phyloP scores from a whole-genome alignment of 2,329 filamentous ascomycete species.

The Colletotrichum sp. region DNA sequence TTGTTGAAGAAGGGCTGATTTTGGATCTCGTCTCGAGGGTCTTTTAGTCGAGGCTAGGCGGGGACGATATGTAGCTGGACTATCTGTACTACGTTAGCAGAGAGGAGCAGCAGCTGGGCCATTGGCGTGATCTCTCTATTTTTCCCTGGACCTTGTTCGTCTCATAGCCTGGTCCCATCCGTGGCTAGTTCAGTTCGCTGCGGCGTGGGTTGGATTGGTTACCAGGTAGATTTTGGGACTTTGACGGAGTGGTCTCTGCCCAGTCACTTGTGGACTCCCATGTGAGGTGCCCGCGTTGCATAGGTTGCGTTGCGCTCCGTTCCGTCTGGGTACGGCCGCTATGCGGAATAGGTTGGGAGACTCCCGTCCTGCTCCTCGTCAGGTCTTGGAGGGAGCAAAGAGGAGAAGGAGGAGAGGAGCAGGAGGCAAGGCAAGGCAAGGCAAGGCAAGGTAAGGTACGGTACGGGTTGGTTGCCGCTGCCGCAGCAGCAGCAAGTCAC shows the following conservation, averaged over 20 bases:
- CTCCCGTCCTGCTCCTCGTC: neutral
- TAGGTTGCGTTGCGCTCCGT: neutral
- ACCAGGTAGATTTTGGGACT: neutral
- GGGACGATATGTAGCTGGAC: neutral
- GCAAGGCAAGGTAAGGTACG: neutral
- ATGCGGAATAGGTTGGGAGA: neutral
- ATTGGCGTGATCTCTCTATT: neutral
- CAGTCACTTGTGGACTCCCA: neutral
- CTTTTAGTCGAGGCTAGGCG: neutral
- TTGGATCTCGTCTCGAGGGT: neutral
- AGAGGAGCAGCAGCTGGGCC: neutral
- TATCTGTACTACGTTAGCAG: neutral
- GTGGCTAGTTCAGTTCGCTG: neutral
- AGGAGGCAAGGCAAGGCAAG: neutral
- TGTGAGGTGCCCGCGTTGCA: neutral
- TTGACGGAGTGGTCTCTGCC: neutral
- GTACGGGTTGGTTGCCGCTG: neutral
- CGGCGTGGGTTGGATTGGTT: neutral
- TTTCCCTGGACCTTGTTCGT: neutral
- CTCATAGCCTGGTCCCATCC: neutral
- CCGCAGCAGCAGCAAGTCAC: neutral
- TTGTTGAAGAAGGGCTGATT: neutral
- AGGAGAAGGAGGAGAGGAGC: neutral
- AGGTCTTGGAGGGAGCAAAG: neutral
- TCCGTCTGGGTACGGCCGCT: neutral